Conservation (phyloP, 73 alveolate species). For the Paramecium tetraurelia region DNA sequence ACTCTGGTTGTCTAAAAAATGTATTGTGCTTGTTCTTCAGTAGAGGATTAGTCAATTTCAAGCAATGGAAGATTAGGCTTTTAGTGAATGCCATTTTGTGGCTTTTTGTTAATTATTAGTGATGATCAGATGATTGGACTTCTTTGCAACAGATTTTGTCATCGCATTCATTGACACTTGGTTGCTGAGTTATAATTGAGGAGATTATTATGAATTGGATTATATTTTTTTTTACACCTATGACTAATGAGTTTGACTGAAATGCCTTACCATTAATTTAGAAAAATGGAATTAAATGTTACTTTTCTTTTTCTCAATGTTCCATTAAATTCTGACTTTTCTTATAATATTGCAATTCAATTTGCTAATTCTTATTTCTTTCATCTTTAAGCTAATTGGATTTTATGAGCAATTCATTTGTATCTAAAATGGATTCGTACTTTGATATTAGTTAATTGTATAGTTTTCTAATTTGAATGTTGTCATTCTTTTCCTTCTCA, state of each 20-base stretch:
- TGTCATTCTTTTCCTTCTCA: constrained; percentile 35
- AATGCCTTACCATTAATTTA: constrained; percentile 14
- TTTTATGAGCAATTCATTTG: constrained; percentile 28
- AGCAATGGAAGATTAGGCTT: not conserved
- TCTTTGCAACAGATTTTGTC: not conserved
- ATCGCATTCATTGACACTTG: not conserved
- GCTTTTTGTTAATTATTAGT: not conserved
- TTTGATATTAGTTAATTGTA: not conserved
- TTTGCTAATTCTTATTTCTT: not conserved
- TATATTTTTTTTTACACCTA: not conserved
- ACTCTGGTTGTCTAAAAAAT: not conserved
- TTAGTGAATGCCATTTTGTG: not conserved
- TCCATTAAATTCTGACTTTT: constrained; percentile 36
- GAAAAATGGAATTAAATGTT: not conserved
- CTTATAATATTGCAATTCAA: constrained; percentile 49
- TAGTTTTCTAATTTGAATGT: not conserved
- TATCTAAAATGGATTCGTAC: constrained; percentile 24
- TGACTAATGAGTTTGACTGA: not conserved
- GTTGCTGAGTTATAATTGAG: not conserved
- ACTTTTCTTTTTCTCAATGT: constrained; percentile 48
- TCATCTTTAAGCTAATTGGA: constrained; percentile 1
- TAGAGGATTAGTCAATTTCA: not conserved
- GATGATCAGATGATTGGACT: not conserved
- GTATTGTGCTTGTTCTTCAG: not conserved
- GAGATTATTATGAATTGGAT: not conserved